Evolutionary conservation across 139 green algal genomes (phyloP), one percentile per base, ranked within the genome.

Genomic region (Chlorella sp.): DNA sequence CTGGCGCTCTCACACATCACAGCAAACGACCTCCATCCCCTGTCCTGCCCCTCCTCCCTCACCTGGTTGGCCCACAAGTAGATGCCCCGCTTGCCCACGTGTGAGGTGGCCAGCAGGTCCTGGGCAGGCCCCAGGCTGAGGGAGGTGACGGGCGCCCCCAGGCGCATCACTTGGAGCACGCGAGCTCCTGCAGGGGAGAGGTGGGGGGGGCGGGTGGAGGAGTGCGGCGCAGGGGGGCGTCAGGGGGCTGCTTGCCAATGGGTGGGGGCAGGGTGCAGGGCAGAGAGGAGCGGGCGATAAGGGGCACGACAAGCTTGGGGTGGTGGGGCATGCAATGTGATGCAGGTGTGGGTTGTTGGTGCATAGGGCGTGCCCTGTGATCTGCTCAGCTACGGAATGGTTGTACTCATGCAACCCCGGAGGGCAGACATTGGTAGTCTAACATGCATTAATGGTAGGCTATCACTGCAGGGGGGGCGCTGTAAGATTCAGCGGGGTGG

Each of bases 1-100:
- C n/a, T 7, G 66, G 12, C 9, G 66, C 14, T 3, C 66, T 76
- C 34, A 32, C 24, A 36, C 32, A 78, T 1, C 32, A 18, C 71
- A 12, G 1, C 66, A 28, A 28, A 28, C 22, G 66, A 7, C 24
- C 11, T 73, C n/a, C n/a, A n/a, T 16, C 24, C 24, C 40, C 39
- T n/a, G n/a, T n/a, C n/a, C n/a, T 57, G 48, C 9, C 9, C 48
- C 48, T 57, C 48, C 48, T 57, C n/a, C 37, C 78, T 66, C 68
- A 92, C 22, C 89, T 96, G 93, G 92, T 99, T 99, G 80, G 92
- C 91, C 98, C 98, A 99, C 34, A 99, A 94, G 92, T 98, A 99
- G 69, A 99, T 95, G n/a, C 98, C 98, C 1, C 95, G 93, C 14
- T 88, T 87, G 88, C 96, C 95, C 78, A 95, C 94, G 90, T 99